phyloP scores from a whole-genome alignment of 805 yeast genomes.

The Candida chilensis region DNA sequence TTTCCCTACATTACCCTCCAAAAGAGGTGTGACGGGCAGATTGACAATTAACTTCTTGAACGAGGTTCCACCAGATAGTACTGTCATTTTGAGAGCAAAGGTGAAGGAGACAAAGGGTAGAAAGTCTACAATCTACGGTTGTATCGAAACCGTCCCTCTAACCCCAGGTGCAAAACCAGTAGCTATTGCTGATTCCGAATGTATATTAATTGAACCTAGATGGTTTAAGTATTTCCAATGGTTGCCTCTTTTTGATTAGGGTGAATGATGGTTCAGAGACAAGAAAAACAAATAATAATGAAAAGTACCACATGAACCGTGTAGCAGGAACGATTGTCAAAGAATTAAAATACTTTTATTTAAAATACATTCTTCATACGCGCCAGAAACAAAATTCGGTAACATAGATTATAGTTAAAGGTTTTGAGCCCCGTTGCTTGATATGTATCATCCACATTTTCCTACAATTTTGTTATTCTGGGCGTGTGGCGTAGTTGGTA shows the following conservation, averaged over 20 bases:
- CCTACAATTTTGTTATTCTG: no score
- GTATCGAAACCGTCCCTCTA: conserved; percentile 40
- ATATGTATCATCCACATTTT: no score
- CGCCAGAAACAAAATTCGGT: no score
- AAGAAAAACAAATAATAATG: no score
- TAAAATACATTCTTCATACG: no score
- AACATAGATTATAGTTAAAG: no score
- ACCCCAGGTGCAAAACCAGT: conserved; percentile 13
- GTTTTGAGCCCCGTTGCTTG: no score
- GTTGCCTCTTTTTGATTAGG: conserved; percentile 9
- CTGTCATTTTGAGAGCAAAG: conserved; percentile 58
- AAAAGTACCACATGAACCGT: no score
- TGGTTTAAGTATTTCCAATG: conserved; percentile 72
- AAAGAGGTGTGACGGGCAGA: conserved; percentile 84
- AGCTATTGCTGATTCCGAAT: conserved; percentile 51
- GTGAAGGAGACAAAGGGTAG: conserved; percentile 66
- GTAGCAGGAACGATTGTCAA: no score
- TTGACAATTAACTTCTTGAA: conserved; percentile 49
- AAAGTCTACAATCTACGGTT: conserved; percentile 72
- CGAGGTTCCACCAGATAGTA: conserved; percentile 51
- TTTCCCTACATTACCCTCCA: conserved; percentile 69
- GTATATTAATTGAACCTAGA: conserved; percentile 76
- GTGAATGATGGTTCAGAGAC: no score
- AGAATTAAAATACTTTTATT: no score
- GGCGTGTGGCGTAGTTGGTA: conserved; percentile 83